Evolutionary conservation across 1,284 basidiomycete genomes (phyloP), one percentile per base, ranked within the genome.

Genomic region (Ganoderma resinaceum): DNA sequence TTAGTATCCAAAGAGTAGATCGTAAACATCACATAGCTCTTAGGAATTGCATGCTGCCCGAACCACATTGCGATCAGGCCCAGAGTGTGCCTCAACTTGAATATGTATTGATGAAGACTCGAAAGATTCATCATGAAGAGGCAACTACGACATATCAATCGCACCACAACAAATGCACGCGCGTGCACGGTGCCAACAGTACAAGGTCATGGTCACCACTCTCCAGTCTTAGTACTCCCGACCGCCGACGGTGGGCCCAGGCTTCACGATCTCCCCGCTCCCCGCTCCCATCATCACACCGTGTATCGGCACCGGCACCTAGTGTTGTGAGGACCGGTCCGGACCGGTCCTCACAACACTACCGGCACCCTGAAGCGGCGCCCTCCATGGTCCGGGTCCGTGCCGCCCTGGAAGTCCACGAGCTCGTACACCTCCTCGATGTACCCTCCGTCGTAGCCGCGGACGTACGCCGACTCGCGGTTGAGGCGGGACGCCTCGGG

Each of bases 381-480:
- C 37, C 12, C 58, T n/a, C 23, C 23, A 2, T 60, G 23, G 37
- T 60, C 58, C 11, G n/a, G 4, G 23, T 40, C 58, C n/a, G 35
- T 38, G 23, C 37, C n/a, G 20, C 37, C 37, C 37, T 14, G 37
- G 37, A 66, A 64, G 61, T 62, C 43, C 63, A 23, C 37, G 23
- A 73, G 52, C 66, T 73, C 72, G 62, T 70, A 68, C 63, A 64
- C 55, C 60, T 73, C 71, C 52, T 66, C 72, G 57, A 73, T 67
- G 35, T 73, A 66, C 12, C 67, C 66, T 5, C 63, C 55, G 18
- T 61, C 18, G 33, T 57, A 62, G 16, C 29, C 33, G 40, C 66
- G 68, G 37, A 70, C 61, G 66, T 70, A 70, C 68, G 53, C 72
- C 14, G 67, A 64, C 57, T 65, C 69, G 67, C 67, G 69, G 57